phyloP scores from a whole-genome alignment of 805 yeast species.

The Martiniozyma abietophila region DNA sequence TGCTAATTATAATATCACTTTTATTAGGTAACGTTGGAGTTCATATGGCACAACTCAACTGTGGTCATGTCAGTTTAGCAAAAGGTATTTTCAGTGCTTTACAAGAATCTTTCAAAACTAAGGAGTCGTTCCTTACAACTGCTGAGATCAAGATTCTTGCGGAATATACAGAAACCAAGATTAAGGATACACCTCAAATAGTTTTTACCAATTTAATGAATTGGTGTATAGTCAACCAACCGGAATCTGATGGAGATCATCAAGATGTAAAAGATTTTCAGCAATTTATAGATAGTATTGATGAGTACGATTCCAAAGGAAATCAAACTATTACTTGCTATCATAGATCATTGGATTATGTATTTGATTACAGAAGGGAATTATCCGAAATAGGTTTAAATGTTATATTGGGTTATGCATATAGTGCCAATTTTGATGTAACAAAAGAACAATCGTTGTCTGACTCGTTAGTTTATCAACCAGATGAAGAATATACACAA shows the following conservation, averaged over 20 bases:
- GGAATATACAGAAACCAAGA: constrained; percentile 37
- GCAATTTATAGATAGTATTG: constrained; percentile 3
- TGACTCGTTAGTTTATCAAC: constrained; percentile 10
- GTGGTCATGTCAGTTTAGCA: constrained; percentile 44
- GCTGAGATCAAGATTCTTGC: constrained; percentile 39
- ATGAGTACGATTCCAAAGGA: not conserved
- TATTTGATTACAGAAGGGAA: constrained; percentile 38
- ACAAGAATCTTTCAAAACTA: constrained; percentile 18
- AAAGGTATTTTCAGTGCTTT: constrained; percentile 41
- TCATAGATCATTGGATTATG: constrained; percentile 14
- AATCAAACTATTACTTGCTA: constrained; percentile 16
- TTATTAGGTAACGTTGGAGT: constrained; percentile 1
- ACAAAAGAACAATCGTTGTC: constrained; percentile 1
- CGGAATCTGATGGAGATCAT: constrained; percentile 3
- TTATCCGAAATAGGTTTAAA: constrained; percentile 32
- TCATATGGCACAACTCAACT: constrained; percentile 29
- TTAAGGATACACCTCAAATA: constrained; percentile 40
- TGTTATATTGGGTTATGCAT: constrained; percentile 41
- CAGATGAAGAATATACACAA: constrained; percentile 20
- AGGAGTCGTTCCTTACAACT: constrained; percentile 32
- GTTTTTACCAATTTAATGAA: constrained; percentile 32
- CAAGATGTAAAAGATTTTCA: constrained; percentile 1
- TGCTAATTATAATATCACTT: constrained; percentile 2
- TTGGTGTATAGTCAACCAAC: constrained; percentile 28
- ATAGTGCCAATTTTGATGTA: constrained; percentile 10